phyloP scores from a whole-genome alignment of 1,284 basidiomycete genomes.

The Rhodotorula mucilaginosa region DNA sequence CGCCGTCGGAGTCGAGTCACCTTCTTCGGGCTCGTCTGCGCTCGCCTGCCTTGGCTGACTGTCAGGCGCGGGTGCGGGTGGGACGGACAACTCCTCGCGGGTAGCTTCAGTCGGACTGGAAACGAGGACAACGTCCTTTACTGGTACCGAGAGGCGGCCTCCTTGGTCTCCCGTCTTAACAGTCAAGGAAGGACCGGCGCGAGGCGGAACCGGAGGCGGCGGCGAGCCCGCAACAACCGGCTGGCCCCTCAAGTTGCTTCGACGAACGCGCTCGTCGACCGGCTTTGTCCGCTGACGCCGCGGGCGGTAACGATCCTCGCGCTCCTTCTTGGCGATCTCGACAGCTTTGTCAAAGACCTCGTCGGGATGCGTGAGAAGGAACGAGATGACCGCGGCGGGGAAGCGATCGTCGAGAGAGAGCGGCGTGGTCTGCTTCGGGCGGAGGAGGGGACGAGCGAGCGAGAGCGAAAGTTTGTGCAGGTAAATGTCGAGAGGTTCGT shows the following conservation, averaged over 20 bases:
- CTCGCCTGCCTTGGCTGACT: too few relatives aligned
- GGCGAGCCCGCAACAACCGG: background rate
- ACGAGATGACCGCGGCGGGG: constrained; percentile 34
- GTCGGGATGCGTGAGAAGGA: constrained; percentile 26
- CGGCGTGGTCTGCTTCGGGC: constrained; percentile 33
- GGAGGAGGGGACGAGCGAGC: constrained; percentile 36
- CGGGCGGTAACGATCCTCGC: constrained; percentile 39
- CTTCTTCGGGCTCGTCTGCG: background rate
- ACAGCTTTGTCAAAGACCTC: constrained; percentile 19
- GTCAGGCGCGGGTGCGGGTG: background rate
- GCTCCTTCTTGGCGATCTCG: constrained; percentile 20
- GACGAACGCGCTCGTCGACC: constrained; percentile 35
- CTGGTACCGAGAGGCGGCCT: background rate
- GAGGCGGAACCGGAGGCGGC: background rate
- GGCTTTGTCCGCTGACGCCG: constrained; percentile 43
- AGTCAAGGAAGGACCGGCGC: background rate
- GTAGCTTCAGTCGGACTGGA: constrained; percentile 19
- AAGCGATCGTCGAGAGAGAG: constrained; percentile 42
- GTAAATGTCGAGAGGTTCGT: constrained; percentile 18
- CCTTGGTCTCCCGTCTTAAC: background rate
- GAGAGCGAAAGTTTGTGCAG: constrained; percentile 42
- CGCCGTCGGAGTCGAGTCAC: background rate
- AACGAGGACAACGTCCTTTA: background rate
- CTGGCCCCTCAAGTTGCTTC: constrained; percentile 17
- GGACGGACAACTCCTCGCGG: constrained; percentile 3